These are phyloP conservation scores for Helotiales sp. DNA, from an alignment of 2,329 filamentous ascomycete species.

Conservation along the genomic window DNA sequence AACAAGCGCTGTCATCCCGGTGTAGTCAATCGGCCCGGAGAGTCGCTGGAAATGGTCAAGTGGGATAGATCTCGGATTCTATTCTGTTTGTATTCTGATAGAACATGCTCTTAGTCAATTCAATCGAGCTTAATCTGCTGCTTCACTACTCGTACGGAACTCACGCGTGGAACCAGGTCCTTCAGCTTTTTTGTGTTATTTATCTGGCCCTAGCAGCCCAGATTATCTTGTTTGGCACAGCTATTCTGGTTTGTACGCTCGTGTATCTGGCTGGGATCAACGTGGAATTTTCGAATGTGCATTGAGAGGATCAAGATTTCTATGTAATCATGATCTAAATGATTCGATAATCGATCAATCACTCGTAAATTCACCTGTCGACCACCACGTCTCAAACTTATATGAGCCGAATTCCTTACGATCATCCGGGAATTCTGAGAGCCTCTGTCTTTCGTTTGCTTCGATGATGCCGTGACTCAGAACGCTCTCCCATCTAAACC, in stretches of 20 bases:
- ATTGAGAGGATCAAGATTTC: not conserved
- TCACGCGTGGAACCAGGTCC: not conserved
- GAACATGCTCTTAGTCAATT: not conserved
- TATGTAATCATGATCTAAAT: not conserved
- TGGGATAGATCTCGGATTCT: not conserved
- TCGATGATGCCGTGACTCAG: not conserved
- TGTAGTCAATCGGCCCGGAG: not conserved
- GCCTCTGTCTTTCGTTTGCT: not conserved
- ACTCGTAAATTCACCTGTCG: not conserved
- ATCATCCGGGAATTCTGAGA: not conserved
- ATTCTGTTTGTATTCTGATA: not conserved
- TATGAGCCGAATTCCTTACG: not conserved
- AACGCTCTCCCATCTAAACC: slow-evolving; percentile 9
- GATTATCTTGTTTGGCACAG: not conserved
- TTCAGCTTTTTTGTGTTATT: not conserved
- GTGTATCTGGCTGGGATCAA: not conserved
- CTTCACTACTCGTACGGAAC: not conserved
- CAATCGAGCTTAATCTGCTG: not conserved
- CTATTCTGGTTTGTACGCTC: not conserved
- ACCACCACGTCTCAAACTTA: not conserved
- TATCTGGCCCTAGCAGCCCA: not conserved
- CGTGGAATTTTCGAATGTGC: not conserved
- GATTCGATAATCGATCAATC: not conserved
- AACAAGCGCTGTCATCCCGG: not conserved
- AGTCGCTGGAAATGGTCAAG: not conserved